These are phyloP conservation scores for Pyrenula aspistea DNA, from an alignment of 495 filamentous ascomycete genomes.

Conservation along the genomic window DNA sequence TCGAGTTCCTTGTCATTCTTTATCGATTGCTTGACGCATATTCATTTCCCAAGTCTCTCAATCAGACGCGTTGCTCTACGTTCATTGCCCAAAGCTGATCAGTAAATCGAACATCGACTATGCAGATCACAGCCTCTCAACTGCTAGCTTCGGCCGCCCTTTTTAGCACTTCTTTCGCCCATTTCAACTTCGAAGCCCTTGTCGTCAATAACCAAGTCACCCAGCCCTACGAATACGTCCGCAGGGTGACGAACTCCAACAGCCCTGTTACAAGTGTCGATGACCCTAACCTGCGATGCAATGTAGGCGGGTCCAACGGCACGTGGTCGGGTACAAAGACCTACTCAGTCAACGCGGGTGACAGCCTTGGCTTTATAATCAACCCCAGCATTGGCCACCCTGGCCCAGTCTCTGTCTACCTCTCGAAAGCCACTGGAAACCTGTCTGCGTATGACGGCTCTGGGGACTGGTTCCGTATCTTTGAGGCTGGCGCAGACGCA, in stretches of 20 bases:
- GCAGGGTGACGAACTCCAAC: background rate
- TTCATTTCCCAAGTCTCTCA: background rate
- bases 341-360: background rate
- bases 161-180: background rate
- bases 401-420: conserved; percentile 10
- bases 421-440: conserved; percentile 15
- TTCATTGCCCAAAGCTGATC: background rate
- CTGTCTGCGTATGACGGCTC: conserved; percentile 15
- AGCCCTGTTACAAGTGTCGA: background rate
- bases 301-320: background rate
- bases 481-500: conserved; percentile 7
- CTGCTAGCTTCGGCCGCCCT: background rate
- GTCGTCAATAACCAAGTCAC: background rate
- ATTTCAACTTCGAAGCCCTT: background rate
- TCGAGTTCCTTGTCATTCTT: background rate
- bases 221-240: background rate
- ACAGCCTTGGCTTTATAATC: background rate
- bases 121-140: background rate
- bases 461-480: conserved; percentile 21
- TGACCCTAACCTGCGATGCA: background rate
- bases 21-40: background rate
- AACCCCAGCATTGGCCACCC: conserved; percentile 8
- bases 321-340: background rate
- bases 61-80: background rate
- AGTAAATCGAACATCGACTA: background rate